Evolutionary conservation across 2,329 filamentous ascomycete species (phyloP), one percentile per base, ranked within the genome.

Genomic region (Fusarium keratoplasticum): DNA sequence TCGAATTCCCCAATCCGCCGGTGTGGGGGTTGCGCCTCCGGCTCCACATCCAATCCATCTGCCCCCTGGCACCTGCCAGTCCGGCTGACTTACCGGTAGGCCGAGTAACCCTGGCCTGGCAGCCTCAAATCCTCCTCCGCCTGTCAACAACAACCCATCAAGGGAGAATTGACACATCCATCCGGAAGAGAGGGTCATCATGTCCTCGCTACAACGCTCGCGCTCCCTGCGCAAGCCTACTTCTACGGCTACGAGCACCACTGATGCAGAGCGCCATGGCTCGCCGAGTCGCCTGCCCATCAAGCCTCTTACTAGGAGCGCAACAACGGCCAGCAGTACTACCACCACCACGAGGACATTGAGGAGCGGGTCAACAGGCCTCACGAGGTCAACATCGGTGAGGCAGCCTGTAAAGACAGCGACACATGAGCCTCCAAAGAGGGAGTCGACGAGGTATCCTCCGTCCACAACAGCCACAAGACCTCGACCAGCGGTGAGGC

Each of bases 221-320:
- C 84, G 86, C 20, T 88, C 88, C 4, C 74, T 89, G 65, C 87
- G 87, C 38, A 86, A 86, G 67, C 86, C 82, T 11, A 44, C 80
- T 20, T 67, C 76, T 18, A 69, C 76, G 6, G 52, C 76, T 55
- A 69, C 71, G 52, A 52, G 60, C 66, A 33, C 69, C 33, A 35
- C 73, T 18, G 75, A 77, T 36, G 70, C 61, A 70, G 79, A 80
- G 42, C 82, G 84, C 66, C 84, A 79, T 73, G 77, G 73, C 20
- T 89, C 87, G 11, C 87, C 88, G 2, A 89, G 85, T 76, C 84
- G 87, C 42, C 81, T 89, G 35, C 87, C 87, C 42, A 78, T 86
- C 73, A 88, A 87, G 76, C 86, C 85, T 35, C 73, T 78, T 58
- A 79, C 81, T 27, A 80, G 83, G 44, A 80, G 80, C 22, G 74